Percentiles rank a stretch among this genome's conserved stretches.
Evolutionary conservation across 1,139 yeast species (phyloP).

Genomic region (Kodamaea ohmeri): DNA sequence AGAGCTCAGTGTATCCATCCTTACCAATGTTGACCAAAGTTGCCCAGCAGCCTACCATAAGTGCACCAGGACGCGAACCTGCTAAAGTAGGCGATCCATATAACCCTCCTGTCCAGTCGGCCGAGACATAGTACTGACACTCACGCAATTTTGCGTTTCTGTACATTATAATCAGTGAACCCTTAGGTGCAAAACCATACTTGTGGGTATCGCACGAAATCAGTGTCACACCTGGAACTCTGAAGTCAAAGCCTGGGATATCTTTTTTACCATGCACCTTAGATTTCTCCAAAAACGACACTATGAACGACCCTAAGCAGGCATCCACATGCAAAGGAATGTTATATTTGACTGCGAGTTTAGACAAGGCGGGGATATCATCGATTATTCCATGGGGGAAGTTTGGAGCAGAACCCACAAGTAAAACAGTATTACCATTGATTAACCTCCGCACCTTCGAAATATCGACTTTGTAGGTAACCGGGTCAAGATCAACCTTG

Average conservation of each 20-base stretch:
- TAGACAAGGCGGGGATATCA: conserved; percentile 71
- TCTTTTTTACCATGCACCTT: conserved; percentile 45
- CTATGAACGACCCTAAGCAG: conserved; percentile 89
- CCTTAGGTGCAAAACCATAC: conserved; percentile 97
- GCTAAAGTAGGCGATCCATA: conserved; percentile 97
- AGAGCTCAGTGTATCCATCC: conserved; percentile 68
- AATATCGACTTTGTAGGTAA: conserved; percentile 66
- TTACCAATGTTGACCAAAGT: conserved; percentile 78
- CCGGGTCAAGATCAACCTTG: conserved; percentile 74
- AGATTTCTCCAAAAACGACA: conserved; percentile 71
- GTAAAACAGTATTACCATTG: conserved; percentile 72
- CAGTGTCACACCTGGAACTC: conserved; percentile 92
- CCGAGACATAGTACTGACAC: conserved; percentile 78
- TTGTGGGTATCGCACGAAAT: conserved; percentile 97
- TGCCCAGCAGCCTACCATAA: conserved; percentile 97
- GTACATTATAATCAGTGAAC: conserved; percentile 91
- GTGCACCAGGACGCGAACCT: conserved; percentile 95
- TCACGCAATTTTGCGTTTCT: conserved; percentile 62
- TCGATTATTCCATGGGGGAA: conserved; percentile 96
- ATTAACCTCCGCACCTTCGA: conserved; percentile 61
- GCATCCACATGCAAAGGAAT: conserved; percentile 94
- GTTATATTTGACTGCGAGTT: conserved; percentile 58
- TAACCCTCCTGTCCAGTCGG: conserved; percentile 93
- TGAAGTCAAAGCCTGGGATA: conserved; percentile 75
- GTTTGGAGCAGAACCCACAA: conserved; percentile 94